Base-by-base conservation (phyloP, 2,329 filamentous ascomycete species). In the Colletotrichum sp. region DNA sequence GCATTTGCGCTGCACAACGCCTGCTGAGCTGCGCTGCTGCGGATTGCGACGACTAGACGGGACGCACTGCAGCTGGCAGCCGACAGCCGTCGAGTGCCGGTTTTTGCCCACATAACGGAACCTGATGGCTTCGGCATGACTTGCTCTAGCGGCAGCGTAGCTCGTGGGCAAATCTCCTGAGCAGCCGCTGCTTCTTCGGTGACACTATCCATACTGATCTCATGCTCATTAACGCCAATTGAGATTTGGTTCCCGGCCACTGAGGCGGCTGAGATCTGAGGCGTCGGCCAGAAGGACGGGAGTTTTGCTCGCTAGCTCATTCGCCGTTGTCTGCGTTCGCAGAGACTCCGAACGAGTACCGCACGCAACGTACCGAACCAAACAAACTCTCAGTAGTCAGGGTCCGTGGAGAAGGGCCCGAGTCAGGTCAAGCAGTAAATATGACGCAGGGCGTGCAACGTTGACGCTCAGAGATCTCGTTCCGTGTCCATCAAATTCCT, bases 401-500 rank as follows among this genome's bases (percentile, higher is more conserved):
- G 63, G 55, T 44, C 55, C 72, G 62, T 62, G 72, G 49, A 72
- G 69, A 39, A 63, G 49, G 55, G 39, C 59, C 55, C 44, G 73
- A 76, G 73, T 76, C 73, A 76, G 57, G 63, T 49, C 39, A 28
- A 64, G n/a, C 70, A 63, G 57, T 73, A 64, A 26, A 76, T 32
- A 73, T 76, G 73, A 76, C 73, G 73, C 73, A 76, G 70, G 10
- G 36, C 15, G 30, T 64, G 63, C 72, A 28, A 67, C 63, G 52
- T 30, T 9, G 18, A 57, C 44, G 32, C 69, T 68, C 39, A 10
- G 32, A 28, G 57, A 73, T 69, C 59, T 76, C 63, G 64, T 63
- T 63, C 69, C 15, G 44, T 39, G 70, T 30, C 70, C 44, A 76
- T 76, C 73, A 63, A 52, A n/a, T 76, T 73, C 70, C 73, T 52